A percentile compares a stretch with the other conserved stretches of the same genome.
These are phyloP conservation scores for Scedosporium aurantiacum DNA, from an alignment of 2,329 filamentous ascomycete genomes.

Conservation along the genomic window DNA sequence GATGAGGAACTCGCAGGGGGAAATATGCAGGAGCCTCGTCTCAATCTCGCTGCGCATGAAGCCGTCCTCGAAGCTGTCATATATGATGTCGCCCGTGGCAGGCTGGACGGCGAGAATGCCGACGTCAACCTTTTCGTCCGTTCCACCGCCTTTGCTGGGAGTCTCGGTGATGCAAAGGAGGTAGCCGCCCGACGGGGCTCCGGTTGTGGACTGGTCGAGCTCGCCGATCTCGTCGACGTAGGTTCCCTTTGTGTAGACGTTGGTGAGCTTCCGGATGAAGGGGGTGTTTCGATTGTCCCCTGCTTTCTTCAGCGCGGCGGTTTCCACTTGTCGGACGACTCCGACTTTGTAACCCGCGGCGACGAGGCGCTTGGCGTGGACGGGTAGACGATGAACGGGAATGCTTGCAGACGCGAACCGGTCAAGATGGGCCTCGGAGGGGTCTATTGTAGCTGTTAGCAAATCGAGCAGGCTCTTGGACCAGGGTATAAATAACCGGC, in stretches of 20 bases:
- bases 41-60: constrained; percentile 97
- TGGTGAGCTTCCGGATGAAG: constrained; percentile 86
- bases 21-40: constrained; percentile 87
- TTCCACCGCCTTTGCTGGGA: constrained; percentile 63
- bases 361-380: constrained; percentile 89
- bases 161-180: constrained; percentile 87
- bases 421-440: constrained; percentile 83
- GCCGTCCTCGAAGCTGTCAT: constrained; percentile 91
- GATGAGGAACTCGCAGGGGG: constrained; percentile 88
- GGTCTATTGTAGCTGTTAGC: constrained; percentile 36
- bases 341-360: constrained; percentile 92
- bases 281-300: constrained; percentile 90
- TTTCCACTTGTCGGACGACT: constrained; percentile 88
- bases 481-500: not conserved
- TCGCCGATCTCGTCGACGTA: constrained; percentile 92
- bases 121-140: constrained; percentile 86
- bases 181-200: constrained; percentile 63
- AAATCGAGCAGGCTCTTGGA: not conserved
- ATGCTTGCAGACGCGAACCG: constrained; percentile 94
- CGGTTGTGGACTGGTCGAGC: constrained; percentile 43
- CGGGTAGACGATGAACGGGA: constrained; percentile 78
- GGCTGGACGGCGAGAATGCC: constrained; percentile 92
- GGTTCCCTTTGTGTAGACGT: constrained; percentile 94
- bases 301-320: constrained; percentile 86
- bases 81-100: constrained; percentile 88